Base-by-base conservation (phyloP, 495 filamentous ascomycete species). In the Aspergillus steynii region DNA sequence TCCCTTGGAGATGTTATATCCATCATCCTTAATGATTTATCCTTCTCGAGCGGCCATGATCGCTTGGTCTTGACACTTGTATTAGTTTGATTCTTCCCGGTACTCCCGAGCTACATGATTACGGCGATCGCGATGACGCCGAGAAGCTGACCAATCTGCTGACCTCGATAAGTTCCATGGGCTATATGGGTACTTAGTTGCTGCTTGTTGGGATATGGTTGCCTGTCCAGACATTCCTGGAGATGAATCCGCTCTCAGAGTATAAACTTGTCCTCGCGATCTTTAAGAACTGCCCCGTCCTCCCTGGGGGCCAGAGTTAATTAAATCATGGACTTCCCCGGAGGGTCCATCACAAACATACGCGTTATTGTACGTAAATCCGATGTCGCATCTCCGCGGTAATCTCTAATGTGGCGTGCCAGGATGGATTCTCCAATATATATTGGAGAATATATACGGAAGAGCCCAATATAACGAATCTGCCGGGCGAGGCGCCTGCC, bases 381-480 rank as follows among this genome's bases (percentile, higher is more conserved):
- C 55, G 45, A 10, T 37, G 28, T 55, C 14, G 10, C 20, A 50
- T 51, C 20, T 42, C 20, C 5, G 29, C 29, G 55, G 28, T 47
- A 51, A 60, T 50, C 53, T 64, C 63, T 76, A 62, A 77, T 57
- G 27, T 29, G 25, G 12, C 34, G 29, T 55, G 29, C 15, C 46
- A 82, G 79, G 76, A 80, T 72, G 77, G 79, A 29, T 81, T 80
- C 72, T 79, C 77, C 65, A 74, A 71, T 29, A 80, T 81, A 8
- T 76, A 80, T 53, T 81, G 77, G 77, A 77, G 78, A 61, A 80
- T 80, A 62, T 81, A 81, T 63, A 79, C 76, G 25, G 78, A 80
- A 60, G 78, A 80, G 54, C 62, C 67, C 46, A 68, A 66, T 61
- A 74, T 71, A 56, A 50, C 68, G 15, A 77, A 68, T 61, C 62